Base-by-base conservation (phyloP, 2,329 filamentous ascomycete genomes). In the Neonectria neomacrospora region DNA sequence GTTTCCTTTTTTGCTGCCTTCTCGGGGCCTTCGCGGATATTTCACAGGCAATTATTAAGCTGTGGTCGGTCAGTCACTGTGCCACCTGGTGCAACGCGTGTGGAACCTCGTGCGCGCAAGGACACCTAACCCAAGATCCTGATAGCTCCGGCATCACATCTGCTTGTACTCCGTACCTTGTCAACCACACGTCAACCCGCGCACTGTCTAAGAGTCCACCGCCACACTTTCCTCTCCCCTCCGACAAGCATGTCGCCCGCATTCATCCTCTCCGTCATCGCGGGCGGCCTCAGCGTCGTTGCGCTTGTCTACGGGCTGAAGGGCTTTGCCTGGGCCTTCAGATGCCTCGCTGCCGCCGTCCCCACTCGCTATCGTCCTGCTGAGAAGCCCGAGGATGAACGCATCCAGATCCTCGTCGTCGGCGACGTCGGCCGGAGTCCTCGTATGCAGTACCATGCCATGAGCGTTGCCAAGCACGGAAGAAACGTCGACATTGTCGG, bases 391-490 rank as follows among this genome's bases (percentile, higher is more conserved):
- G 71, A 77, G 22, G 76, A 81, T 67, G 79, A 82, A 44, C 80
- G 81, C 64, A 75, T 95, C 45, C 93, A 97, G 78, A 88, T 99
- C 55, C 85, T 99, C 16, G 96, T 99, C 18, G 86, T 99, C 28
- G 96, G 96, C 47, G 96, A 99, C 75, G 94, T 99, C 76, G 96
- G 96, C 41, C 89, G 94, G 48, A 98, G 95, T 76, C 96, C 96
- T 53, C 93, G 96, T 60, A 99, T 99, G 95, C 94, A 98, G 76
- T 98, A 99, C 73, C 96, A 99, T 85, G 95, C 95, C 20, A 83
- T 97, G 70, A 98, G 95, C 76, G 89, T 98, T 73, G 93, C 93
- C 42, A 91, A 90, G 72, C 89, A 94, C 74, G 93, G 93, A 23
- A 91, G 89, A 7, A 85, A 85, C 34, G 95, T 97, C 20, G 90